Conservation (phyloP, 176 grass and related monocot species). For the Hsuehochloa calcarea region DNA sequence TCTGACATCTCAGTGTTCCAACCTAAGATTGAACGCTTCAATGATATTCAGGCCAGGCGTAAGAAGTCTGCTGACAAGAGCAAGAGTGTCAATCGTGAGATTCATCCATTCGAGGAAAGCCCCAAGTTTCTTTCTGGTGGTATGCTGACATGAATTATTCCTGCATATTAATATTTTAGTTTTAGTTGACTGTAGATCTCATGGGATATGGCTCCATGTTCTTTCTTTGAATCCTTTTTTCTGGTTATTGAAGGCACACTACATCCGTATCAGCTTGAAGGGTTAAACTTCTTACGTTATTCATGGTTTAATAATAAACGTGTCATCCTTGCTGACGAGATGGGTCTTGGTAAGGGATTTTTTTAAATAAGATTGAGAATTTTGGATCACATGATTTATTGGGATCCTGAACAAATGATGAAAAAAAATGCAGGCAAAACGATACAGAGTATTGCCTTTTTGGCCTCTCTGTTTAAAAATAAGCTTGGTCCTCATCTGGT, state of each 20-base stretch:
- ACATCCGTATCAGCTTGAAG: conserved; percentile 96
- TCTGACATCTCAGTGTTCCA: conserved; percentile 80
- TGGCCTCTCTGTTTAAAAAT: conserved; percentile 82
- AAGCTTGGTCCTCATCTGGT: conserved; percentile 83
- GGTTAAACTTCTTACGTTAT: conserved; percentile 87
- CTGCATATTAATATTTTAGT: conserved; percentile 27
- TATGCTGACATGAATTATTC: conserved; percentile 36
- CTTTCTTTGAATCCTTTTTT: conserved; percentile 30
- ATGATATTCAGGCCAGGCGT: conserved; percentile 59
- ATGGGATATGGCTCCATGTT: neutral
- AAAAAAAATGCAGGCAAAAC: conserved; percentile 77
- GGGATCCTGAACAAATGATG: conserved; percentile 17
- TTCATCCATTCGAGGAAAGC: conserved; percentile 50
- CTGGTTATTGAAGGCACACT: conserved; percentile 61
- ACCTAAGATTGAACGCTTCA: conserved; percentile 76
- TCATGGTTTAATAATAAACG: conserved; percentile 83
- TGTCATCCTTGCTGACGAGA: conserved; percentile 98
- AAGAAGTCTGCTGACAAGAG: conserved; percentile 56
- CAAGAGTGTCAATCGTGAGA: conserved; percentile 41
- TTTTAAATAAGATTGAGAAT: neutral
- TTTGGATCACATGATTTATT: conserved; percentile 19
- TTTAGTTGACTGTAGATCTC: conserved; percentile 31
- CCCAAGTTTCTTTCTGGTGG: conserved; percentile 80
- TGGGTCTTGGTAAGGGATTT: conserved; percentile 91
- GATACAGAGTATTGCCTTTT: conserved; percentile 99